phyloP scores from a whole-genome alignment of 192 early-diverging fungal species.

The Cladochytrium replicatum region DNA sequence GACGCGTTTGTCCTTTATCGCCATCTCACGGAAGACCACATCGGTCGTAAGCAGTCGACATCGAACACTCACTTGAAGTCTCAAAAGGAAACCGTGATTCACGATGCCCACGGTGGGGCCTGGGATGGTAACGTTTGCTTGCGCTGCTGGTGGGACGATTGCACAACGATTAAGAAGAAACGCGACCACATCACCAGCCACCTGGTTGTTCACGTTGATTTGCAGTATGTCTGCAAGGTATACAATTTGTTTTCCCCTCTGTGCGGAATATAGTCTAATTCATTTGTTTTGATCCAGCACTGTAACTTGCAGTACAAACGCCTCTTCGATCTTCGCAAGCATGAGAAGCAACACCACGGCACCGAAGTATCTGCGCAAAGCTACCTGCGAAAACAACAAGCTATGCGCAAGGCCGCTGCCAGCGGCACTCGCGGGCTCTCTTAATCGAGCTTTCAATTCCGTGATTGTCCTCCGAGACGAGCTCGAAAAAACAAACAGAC shows the following conservation, averaged over 20 bases:
- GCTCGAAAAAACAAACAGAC: no score
- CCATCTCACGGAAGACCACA: neutral
- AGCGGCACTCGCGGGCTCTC: no score
- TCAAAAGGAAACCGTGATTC: no score
- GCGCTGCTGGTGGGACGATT: neutral
- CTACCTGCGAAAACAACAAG: no score
- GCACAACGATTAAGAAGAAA: neutral
- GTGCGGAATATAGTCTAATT: neutral
- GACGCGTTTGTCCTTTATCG: neutral
- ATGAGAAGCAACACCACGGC: neutral
- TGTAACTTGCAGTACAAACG: neutral
- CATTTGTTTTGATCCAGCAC: neutral
- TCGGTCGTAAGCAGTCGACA: neutral
- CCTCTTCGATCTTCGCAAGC: neutral
- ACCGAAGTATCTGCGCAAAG: neutral
- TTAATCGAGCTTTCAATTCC: no score
- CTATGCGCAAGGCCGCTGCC: no score
- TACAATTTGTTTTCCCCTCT: neutral
- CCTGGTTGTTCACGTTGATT: neutral
- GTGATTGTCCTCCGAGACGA: no score
- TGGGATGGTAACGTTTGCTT: neutral
- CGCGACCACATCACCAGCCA: neutral
- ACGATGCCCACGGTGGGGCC: no score
- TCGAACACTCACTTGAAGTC: no score
- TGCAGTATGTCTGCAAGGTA: neutral